Base-by-base conservation (phyloP, 2,329 filamentous ascomycete genomes). In the Nothophaeocryptopus gaeumannii region DNA sequence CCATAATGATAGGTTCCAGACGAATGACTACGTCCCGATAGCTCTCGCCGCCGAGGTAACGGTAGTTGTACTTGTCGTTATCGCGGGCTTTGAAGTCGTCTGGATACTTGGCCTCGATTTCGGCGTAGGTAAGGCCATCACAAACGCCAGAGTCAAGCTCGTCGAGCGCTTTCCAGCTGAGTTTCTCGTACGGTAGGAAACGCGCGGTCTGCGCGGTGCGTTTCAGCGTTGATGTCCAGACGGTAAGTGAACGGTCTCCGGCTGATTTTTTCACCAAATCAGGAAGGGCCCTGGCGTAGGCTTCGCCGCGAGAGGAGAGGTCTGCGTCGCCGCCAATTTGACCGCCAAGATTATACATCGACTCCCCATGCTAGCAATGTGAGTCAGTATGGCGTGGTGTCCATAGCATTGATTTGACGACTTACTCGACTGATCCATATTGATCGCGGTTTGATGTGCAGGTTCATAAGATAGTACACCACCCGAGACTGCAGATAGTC, bases 61-160 rank as follows among this genome's bases (percentile, higher is more conserved):
- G 89, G 74, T 99, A 99, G 75, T 99, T 97, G 81, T 97, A 97
- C 73, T 99, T 99, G 78, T 99, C 93, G 60, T 96, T 89, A 70
- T 99, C 93, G 55, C 93, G 89, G 31, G 92, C 90, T 42, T 84
- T 83, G 73, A 99, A 99, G 73, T 99, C 93, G 60, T 96, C 91
- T 0, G 93, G 93, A 67, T 89, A 97, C 47, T 81, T 76, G 63
- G 95, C 83, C 64, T 93, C 89, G 67, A 99, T 97, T 67, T 99
- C 87, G 64, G 89, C 88, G 69, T 96, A 96, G 1, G 93, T 99
- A 69, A 97, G 83, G 47, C 92, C 91, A 64, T 99, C 93, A 73
- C 93, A 99, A 40, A 97, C 89, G 43, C 93, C 93, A 1, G 89
- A 91, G 70, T 99, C 93, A 33, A 99, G 85, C 73, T 99, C 93